Evolutionary conservation across 805 yeast genomes (phyloP).

Genomic region (Hanseniaspora valbyensis): DNA sequence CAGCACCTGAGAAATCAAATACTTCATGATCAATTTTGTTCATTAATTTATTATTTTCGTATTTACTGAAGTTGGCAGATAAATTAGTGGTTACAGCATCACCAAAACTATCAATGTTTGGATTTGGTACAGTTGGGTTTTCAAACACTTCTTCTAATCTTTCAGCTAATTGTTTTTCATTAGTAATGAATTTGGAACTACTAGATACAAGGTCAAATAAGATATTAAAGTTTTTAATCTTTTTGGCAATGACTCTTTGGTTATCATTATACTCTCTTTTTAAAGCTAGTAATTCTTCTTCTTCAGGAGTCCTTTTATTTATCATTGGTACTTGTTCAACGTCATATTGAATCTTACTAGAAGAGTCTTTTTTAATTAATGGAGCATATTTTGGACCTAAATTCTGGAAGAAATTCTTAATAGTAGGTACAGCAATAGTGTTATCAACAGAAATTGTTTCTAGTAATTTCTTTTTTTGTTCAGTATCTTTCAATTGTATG

Average conservation of each 20-base stretch:
- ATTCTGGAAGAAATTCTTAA: slow-evolving; percentile 3
- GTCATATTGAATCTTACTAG: neutral
- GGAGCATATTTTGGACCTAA: neutral
- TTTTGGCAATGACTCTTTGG: slow-evolving; percentile 39
- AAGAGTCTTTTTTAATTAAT: neutral
- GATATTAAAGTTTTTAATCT: slow-evolving; percentile 43
- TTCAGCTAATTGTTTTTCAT: slow-evolving; percentile 48
- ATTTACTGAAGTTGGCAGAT: neutral
- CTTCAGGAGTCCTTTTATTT: slow-evolving; percentile 62
- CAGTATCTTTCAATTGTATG: slow-evolving; percentile 25
- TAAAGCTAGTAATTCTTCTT: slow-evolving; percentile 41
- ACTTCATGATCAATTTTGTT: neutral
- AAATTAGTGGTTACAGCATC: neutral
- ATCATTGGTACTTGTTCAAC: slow-evolving; percentile 39
- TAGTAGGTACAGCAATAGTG: slow-evolving; percentile 7
- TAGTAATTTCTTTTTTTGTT: slow-evolving; percentile 34
- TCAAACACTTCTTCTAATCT: slow-evolving; percentile 24
- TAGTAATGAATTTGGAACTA: slow-evolving; percentile 56
- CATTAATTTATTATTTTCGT: slow-evolving; percentile 1
- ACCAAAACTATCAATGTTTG: slow-evolving; percentile 3
- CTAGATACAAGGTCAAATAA: slow-evolving; percentile 64
- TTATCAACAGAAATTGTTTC: slow-evolving; percentile 34
- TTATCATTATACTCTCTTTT: slow-evolving; percentile 62
- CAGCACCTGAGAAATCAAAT: slow-evolving; percentile 5
- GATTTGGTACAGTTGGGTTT: neutral